Evolutionary conservation across 2,329 filamentous ascomycete species (phyloP).

Genomic region (Aspergillus oerlinghausenensis): DNA sequence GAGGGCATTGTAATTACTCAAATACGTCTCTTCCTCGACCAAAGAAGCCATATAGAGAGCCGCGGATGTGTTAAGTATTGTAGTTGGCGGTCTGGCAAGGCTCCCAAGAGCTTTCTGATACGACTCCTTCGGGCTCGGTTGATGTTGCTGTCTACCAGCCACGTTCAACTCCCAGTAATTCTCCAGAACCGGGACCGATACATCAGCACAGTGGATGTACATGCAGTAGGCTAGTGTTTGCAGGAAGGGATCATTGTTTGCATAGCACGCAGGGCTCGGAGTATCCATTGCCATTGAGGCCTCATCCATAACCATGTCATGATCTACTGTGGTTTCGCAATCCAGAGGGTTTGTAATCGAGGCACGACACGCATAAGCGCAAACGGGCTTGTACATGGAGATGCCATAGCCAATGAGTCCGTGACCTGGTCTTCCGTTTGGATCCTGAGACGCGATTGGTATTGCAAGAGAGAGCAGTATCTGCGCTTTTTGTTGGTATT

Average conservation of each 20-base stretch:
- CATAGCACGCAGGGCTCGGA: background rate
- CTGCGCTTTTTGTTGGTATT: too few species aligned
- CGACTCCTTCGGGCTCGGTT: background rate
- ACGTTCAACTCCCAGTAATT: constrained; percentile 3
- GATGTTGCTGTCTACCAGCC: background rate
- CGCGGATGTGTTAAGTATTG: background rate
- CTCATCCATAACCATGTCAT: background rate
- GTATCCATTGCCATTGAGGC: background rate
- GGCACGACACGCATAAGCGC: background rate
- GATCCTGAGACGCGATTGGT: too few species aligned
- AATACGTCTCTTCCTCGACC: background rate
- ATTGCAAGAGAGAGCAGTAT: too few species aligned
- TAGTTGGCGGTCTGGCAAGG: background rate
- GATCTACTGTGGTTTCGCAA: background rate
- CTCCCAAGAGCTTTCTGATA: background rate
- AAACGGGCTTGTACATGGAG: background rate
- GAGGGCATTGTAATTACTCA: background rate
- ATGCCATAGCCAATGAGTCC: constrained; percentile 2
- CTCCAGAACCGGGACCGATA: background rate
- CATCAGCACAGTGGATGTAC: background rate
- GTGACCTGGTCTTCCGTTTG: background rate
- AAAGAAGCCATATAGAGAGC: background rate
- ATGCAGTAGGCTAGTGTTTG: constrained; percentile 4
- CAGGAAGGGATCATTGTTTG: background rate
- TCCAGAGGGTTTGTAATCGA: constrained; percentile 1